These are phyloP conservation scores for Tricholoma furcatifolium DNA, from an alignment of 768 basidiomycete species.

Conservation along the genomic window DNA sequence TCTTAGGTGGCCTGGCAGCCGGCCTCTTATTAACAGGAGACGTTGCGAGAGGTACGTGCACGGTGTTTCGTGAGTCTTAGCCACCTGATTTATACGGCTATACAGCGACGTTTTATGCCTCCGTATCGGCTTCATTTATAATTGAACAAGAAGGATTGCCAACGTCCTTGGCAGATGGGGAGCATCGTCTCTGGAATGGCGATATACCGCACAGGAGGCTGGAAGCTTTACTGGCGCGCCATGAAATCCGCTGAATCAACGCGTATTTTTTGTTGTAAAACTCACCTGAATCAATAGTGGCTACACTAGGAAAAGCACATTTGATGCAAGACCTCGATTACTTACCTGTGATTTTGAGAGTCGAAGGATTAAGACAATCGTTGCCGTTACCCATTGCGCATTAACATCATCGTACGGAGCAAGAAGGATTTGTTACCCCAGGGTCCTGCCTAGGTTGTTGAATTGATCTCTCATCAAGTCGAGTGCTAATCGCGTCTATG, in stretches of 20 bases:
- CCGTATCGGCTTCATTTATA: conserved; percentile 78
- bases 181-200: conserved; percentile 63
- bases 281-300: too few relatives aligned
- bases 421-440: too few relatives aligned
- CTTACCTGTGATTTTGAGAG: too few relatives aligned
- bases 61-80: conserved; percentile 1
- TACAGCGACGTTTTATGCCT: conserved; percentile 68
- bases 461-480: too few relatives aligned
- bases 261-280: too few relatives aligned
- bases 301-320: too few relatives aligned
- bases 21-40: conserved; percentile 59
- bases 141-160: conserved; percentile 86
- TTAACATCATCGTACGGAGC: too few relatives aligned
- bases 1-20: conserved; percentile 81
- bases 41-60: conserved; percentile 65
- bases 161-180: conserved; percentile 31
- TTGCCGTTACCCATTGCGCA: too few relatives aligned
- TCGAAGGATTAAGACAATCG: too few relatives aligned
- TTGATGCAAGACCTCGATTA: too few relatives aligned
- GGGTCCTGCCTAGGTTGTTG: too few relatives aligned
- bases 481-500: too few relatives aligned
- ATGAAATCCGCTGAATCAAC: conserved; percentile 27
- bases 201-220: conserved; percentile 62
- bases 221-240: conserved; percentile 45
- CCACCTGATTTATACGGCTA: background rate